Evolutionary conservation across 176 grass and related monocot genomes (phyloP).

Genomic region (Dactylis glomerata): DNA sequence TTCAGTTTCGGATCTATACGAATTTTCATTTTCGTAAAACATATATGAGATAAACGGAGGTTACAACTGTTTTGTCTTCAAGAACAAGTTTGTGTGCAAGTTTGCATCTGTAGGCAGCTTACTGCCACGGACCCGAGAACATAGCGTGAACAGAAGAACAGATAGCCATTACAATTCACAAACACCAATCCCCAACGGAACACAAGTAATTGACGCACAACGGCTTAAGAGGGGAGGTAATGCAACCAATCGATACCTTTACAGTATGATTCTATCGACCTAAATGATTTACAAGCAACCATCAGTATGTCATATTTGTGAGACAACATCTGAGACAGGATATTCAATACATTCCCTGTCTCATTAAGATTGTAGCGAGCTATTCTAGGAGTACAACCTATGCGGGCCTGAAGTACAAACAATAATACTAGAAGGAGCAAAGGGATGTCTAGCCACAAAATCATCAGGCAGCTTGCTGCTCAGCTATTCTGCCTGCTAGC

Average conservation of each 20-base stretch:
- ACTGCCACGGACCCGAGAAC: neutral
- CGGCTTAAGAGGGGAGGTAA: neutral
- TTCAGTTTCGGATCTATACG: neutral
- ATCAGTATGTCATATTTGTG: neutral
- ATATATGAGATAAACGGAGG: neutral
- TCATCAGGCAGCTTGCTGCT: slow-evolving; percentile 4
- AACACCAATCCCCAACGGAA: neutral
- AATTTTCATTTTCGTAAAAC: neutral
- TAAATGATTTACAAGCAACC: neutral
- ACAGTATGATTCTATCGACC: neutral
- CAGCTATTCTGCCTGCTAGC: neutral
- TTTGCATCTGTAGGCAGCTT: neutral
- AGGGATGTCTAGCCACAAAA: neutral
- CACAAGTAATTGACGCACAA: neutral
- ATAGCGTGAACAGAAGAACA: neutral
- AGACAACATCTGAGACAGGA: neutral
- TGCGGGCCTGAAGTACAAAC: neutral
- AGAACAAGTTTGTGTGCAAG: neutral
- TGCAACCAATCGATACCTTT: neutral
- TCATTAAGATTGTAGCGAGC: neutral
- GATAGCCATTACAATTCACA: neutral
- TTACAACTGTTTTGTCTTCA: neutral
- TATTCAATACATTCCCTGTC: neutral
- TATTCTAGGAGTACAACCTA: neutral
- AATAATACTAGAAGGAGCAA: neutral